Evolutionary conservation across 345 rosid species (phyloP).

Genomic region (Aquilaria malaccensis): DNA sequence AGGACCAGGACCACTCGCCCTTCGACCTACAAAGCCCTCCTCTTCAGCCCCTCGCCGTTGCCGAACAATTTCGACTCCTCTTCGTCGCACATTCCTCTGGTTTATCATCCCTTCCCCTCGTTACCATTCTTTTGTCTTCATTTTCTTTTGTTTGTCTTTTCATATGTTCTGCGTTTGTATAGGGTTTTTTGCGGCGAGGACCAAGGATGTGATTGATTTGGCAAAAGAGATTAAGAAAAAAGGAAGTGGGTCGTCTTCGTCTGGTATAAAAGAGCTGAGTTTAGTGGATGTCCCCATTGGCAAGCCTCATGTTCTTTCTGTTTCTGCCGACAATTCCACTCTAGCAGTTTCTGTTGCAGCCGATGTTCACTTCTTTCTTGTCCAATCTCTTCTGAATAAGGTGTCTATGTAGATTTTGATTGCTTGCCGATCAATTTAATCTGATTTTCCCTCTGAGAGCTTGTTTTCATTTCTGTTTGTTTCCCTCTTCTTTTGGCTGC

Average conservation of each 20-base stretch:
- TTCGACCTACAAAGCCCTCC: slow-evolving; percentile 55
- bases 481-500: slow-evolving; percentile 9
- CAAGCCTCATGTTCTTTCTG: slow-evolving; percentile 43
- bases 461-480: background rate
- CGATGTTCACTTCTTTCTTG: slow-evolving; percentile 49
- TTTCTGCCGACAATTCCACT: slow-evolving; percentile 58
- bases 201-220: slow-evolving; percentile 62
- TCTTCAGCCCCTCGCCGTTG: slow-evolving; percentile 64
- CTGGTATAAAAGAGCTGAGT: slow-evolving; percentile 48
- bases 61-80: slow-evolving; percentile 40
- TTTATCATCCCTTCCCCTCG: slow-evolving; percentile 7
- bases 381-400: slow-evolving; percentile 55
- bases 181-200: slow-evolving; percentile 84
- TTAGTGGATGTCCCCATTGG: slow-evolving; percentile 55
- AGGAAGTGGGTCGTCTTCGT: slow-evolving; percentile 10
- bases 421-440: background rate
- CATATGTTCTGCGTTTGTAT: slow-evolving; percentile 7
- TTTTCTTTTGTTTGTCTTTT: background rate
- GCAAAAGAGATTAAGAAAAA: slow-evolving; percentile 40
- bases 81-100: slow-evolving; percentile 76
- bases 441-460: too few relatives aligned
- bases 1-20: slow-evolving; percentile 15
- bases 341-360: slow-evolving; percentile 55
- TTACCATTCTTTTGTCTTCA: background rate
- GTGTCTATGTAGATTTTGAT: slow-evolving; percentile 14